Conservation (phyloP, 2,329 filamentous ascomycete species). For the Fusarium sp. region DNA sequence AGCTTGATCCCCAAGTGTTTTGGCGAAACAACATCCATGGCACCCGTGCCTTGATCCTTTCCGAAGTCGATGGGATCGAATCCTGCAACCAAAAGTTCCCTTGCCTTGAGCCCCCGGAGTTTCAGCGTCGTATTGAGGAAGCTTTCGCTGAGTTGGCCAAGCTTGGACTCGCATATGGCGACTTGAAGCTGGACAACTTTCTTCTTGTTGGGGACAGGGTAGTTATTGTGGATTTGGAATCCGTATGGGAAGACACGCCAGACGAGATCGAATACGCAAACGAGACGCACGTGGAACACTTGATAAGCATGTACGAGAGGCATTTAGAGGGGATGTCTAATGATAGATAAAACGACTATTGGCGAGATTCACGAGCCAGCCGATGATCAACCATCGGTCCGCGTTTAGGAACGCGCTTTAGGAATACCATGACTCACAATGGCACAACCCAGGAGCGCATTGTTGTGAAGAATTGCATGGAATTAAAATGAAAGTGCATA, state of each 20-base stretch:
- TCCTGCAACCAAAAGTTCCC: not conserved
- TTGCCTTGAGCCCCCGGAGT: not conserved
- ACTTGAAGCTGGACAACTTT: not conserved
- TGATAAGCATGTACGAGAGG: not conserved
- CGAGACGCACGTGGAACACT: not conserved
- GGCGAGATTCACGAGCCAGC: not conserved
- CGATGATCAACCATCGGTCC: not conserved
- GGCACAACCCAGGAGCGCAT: not conserved
- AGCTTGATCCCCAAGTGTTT: not conserved
- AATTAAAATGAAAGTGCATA: not conserved
- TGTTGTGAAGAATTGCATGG: not conserved
- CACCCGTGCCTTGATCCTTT: not conserved
- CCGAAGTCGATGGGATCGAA: not conserved
- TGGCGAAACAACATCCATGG: not conserved
- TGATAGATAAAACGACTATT: not conserved
- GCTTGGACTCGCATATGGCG: not conserved
- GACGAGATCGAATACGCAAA: conserved; percentile 1
- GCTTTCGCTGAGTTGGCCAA: not conserved
- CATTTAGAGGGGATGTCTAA: not conserved
- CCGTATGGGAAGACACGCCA: not conserved
- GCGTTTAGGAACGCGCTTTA: not conserved
- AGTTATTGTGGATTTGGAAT: not conserved
- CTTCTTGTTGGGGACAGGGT: not conserved
- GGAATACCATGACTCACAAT: not conserved
- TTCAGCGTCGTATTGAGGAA: not conserved